Base-by-base conservation (phyloP, 2,329 filamentous ascomycete genomes). In the Fusarium sp. region DNA sequence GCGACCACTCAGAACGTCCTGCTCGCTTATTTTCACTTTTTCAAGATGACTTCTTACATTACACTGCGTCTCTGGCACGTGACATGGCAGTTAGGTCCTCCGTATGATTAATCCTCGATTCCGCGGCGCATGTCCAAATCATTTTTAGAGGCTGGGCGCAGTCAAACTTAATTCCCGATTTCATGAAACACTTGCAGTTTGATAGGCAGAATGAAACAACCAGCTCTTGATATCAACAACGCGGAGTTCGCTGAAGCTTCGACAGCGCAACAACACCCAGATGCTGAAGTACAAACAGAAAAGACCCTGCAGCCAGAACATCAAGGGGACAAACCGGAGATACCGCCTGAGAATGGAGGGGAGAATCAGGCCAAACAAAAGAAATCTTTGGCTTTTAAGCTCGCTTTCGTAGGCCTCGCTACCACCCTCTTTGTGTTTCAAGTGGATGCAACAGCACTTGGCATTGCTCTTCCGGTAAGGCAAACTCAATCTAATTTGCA, bases 401-500 rank as follows among this genome's bases (percentile, higher is more conserved):
- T 63, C 6, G 44, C 61, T 2, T 63, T 63, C 10, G 36, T 45
- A 17, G 61, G 61, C 2, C 53, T 63, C 7, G 52, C 61, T 8
- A 58, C 50, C 6, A 63, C 44, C 4, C 42, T 63, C 0, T 63
- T 63, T 13, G 58, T 63, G 1, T 63, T 63, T 13, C 61, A 63
- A 24, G 22, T 63, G 3, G 61, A 63, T 40, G 61, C 61, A 2
- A 63, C 61, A 26, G 58, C 61, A 24, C 50, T 63, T 14, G 61
- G 61, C 11, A 63, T 63, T 17, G 61, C 61, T 5, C 39, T 63
- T 2, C 58, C 61, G 1, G 61, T 63, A 50, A 40, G 44, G 15
- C 7, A 22, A 17, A 9, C 7, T 17, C 15, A 13, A 7, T 26
- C 40, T 9, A 1, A 11, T 10, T 26, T 13, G 15, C 6, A n/a